These are phyloP conservation scores for Lentinula edodes DNA, from an alignment of 768 basidiomycete genomes.

Conservation along the genomic window DNA sequence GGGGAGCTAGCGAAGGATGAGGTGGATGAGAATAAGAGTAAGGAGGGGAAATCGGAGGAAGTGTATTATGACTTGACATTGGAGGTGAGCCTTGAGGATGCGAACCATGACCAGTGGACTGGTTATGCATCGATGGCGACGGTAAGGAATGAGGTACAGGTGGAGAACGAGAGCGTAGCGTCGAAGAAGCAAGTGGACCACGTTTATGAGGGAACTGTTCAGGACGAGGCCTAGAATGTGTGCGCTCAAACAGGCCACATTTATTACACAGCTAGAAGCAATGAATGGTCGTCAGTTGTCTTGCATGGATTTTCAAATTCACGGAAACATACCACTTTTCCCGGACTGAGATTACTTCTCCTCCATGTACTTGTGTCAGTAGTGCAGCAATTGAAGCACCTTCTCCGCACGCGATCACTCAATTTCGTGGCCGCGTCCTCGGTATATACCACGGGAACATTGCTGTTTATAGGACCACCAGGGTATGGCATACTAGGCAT, in stretches of 20 bases:
- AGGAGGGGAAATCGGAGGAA: constrained; percentile 7
- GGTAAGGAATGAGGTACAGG: constrained; percentile 23
- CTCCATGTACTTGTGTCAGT: constrained; percentile 84
- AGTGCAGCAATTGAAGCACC: constrained; percentile 83
- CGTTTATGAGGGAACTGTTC: constrained; percentile 81
- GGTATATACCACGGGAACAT: constrained; percentile 37
- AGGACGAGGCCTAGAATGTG: constrained; percentile 71
- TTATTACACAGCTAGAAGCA: constrained; percentile 52
- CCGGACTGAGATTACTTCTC: constrained; percentile 68
- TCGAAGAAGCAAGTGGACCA: constrained; percentile 54
- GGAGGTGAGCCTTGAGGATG: background rate
- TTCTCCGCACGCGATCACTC: constrained; percentile 66
- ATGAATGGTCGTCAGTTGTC: background rate
- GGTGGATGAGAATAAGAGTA: constrained; percentile 7
- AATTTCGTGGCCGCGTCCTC: constrained; percentile 81
- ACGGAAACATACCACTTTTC: constrained; percentile 61
- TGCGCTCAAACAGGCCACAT: constrained; percentile 77
- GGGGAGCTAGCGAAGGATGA: constrained; percentile 4
- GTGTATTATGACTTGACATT: constrained; percentile 1
- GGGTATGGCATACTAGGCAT: background rate
- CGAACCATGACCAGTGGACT: background rate
- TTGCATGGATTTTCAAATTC: background rate
- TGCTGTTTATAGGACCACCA: background rate
- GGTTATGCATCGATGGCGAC: constrained; percentile 3
- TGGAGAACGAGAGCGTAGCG: constrained; percentile 46